Conservation (phyloP, 2,329 filamentous ascomycete genomes). For the Aspergillus japonicus region DNA sequence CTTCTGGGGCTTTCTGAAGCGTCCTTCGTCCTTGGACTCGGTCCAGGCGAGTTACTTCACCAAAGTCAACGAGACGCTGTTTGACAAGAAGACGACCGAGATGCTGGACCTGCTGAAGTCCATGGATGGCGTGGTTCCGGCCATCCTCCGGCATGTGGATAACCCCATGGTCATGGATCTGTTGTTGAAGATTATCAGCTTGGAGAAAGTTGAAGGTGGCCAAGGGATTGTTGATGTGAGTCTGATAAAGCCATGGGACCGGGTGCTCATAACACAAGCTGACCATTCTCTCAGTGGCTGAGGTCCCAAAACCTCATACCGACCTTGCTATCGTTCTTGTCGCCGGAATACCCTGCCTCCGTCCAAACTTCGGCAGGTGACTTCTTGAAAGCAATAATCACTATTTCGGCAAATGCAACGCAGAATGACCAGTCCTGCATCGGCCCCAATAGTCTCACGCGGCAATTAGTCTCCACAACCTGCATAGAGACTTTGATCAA, state of each 20-base stretch:
- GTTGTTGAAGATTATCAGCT: conserved; percentile 90
- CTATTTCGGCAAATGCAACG: conserved; percentile 95
- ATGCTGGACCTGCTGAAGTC: conserved; percentile 90
- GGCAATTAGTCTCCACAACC: conserved; percentile 82
- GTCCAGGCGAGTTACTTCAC: conserved; percentile 97
- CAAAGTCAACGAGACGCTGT: conserved; percentile 95
- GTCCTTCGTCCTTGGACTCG: conserved; percentile 81
- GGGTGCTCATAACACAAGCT: background rate
- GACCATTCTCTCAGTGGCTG: conserved; percentile 66
- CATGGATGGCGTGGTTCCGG: conserved; percentile 74
- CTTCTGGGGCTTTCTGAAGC: conserved; percentile 89
- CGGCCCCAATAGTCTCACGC: conserved; percentile 92
- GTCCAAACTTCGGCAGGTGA: conserved; percentile 96
- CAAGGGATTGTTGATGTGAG: conserved; percentile 90
- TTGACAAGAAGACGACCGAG: conserved; percentile 96
- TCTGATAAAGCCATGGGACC: conserved; percentile 19
- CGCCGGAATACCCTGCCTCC: conserved; percentile 78
- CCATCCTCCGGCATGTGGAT: conserved; percentile 90
- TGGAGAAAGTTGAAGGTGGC: conserved; percentile 88
- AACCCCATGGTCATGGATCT: conserved; percentile 99
- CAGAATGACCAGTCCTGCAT: conserved; percentile 99
- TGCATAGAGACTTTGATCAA: conserved; percentile 83
- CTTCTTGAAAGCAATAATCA: conserved; percentile 98
- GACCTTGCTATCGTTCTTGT: conserved; percentile 79
- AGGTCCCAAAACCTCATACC: conserved; percentile 87